phyloP scores from a whole-genome alignment of 2,329 filamentous ascomycete genomes.

The Zymoseptoria crescenta region DNA sequence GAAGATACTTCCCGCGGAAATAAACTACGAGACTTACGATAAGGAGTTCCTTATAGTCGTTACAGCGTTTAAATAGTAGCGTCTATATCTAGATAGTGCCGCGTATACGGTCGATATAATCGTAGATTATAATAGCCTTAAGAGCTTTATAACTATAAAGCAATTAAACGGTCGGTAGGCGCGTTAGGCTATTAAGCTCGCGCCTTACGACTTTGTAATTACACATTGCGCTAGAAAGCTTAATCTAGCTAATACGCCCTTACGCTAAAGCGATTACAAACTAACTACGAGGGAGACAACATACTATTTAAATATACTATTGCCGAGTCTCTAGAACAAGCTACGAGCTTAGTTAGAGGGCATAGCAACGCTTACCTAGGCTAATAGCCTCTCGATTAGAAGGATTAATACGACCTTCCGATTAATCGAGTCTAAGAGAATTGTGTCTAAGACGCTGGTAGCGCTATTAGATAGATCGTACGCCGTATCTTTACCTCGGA shows the following conservation, averaged over 20 bases:
- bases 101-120: background rate
- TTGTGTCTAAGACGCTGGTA: too few species aligned
- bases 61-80: background rate
- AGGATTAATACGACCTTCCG: background rate
- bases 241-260: background rate
- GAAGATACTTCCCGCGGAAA: background rate
- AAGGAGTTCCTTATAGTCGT: constrained; percentile 1
- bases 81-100: background rate
- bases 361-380: too few species aligned
- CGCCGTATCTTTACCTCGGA: too few species aligned
- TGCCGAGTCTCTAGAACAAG: background rate
- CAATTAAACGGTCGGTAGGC: background rate
- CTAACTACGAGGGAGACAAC: background rate
- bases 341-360: background rate
- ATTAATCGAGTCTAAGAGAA: too few species aligned
- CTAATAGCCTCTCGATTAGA: background rate
- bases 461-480: too few species aligned
- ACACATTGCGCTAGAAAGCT: background rate
- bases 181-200: background rate
- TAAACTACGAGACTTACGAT: constrained; percentile 3
- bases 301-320: background rate
- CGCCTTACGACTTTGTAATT: background rate
- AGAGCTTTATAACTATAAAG: background rate
- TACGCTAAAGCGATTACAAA: background rate
- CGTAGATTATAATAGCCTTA: constrained; percentile 1